Evolutionary conservation across 495 filamentous ascomycete species (phyloP), one percentile per base, ranked within the genome.

Genomic region (Penicillium tannophilum): DNA sequence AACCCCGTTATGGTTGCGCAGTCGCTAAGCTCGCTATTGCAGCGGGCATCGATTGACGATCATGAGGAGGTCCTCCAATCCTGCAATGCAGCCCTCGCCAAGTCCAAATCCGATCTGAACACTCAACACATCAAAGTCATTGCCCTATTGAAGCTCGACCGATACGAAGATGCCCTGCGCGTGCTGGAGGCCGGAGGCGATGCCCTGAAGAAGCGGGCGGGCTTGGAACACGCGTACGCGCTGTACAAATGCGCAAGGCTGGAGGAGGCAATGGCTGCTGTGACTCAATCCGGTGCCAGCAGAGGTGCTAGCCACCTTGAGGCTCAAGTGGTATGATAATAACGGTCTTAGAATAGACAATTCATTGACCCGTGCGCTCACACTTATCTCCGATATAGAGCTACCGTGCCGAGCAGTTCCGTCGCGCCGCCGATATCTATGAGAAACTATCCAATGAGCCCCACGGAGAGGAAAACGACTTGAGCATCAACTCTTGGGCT

Each of bases 131-230:
- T 88, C 36, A 91, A 90, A 61, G 81, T 87, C 10, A 89, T 98
- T 39, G 92, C 94, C 11, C 82, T 99, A 36, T 74, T 98, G 52
- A 96, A 95, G 69, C 86, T 98, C 51, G 95, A 99, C 70, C 91
- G 93, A 57, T 97, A 88, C 71, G 88, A 94, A 19, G 94, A 98
- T 75, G 89, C 92, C 23, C 78, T 96, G 49, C 86, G 85, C 44
- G 84, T 86, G 33, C 82, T 98, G 55, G 86, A 91, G 66, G 83
- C 87, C 39, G 88, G 82, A 45, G 90, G 88, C 35, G 79, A 88
- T 62, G 73, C 70, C 51, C 71, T 97, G 56, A 88, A 88, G 68
- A 76, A 86, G 49, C 71, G 69, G 36, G 93, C 89, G 26, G 65
- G 77, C 11, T 72, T 96, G 45, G 94, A 97, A 74, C 89, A 89